Base-by-base conservation (phyloP, 306 rosid genomes). In the Lablab purpureus region DNA sequence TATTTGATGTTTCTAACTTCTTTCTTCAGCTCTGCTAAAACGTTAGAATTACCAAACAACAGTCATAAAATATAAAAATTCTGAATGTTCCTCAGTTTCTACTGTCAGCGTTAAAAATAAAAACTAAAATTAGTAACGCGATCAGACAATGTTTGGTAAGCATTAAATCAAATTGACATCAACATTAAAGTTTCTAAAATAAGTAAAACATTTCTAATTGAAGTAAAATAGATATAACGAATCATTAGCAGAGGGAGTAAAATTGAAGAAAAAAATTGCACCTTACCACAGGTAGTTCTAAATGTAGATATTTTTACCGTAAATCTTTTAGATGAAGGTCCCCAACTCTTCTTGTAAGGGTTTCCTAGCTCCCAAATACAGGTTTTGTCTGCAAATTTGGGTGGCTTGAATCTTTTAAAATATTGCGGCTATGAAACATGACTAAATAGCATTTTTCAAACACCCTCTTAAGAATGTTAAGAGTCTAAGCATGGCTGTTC, bases 361-460 rank as follows among this genome's bases (percentile, higher is more conserved):
- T 6, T 36, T 59, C 67, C 22, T 22, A 65, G 14, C 49, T 36
- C 71, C 47, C 49, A 36, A 17, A 32, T 59, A 60, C 23, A 32
- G 23, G 7, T 62, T 62, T 62, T 62, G 45, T n/a, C 7, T 2
- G 13, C 68, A 30, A 28, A 62, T 3, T 62, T 30, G 23, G 45
- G 28, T 58, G 25, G 65, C 65, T 25, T 56, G 32, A 34, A 11
- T 23, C 63, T 56, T 56, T 56, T 15, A 23, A 13, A 5, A 25
- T 5, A 7, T 58, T 25, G 65, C 34, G 36, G 36, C 36, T 58
- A 58, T 17, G 28, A 56, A 56, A 23, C 32, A 28, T 56, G 27
- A 17, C 32, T 58, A 59, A 56, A n/a, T 60, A 60, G 67, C 22
- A 6, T 59, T 59, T 59, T 12, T 12, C 40, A 59, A 62, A 62